Evolutionary conservation across 2,329 filamentous ascomycete genomes (phyloP).

Genomic region (Grosmannia clavigera): DNA sequence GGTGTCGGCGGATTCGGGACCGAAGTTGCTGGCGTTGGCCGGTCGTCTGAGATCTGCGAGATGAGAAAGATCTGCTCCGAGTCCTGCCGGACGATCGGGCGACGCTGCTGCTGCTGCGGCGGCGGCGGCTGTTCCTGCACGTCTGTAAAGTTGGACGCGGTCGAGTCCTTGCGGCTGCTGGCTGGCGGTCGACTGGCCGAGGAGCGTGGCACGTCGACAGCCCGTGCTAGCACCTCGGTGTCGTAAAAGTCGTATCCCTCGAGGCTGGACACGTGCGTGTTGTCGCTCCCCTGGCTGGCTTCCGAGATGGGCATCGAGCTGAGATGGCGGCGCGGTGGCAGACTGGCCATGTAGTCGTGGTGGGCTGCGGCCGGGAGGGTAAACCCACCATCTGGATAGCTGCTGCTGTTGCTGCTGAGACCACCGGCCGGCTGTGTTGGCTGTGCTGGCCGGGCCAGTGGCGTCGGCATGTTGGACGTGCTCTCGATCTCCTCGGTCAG

Average conservation of each 20-base stretch:
- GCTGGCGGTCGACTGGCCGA: constrained; percentile 19
- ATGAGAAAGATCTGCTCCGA: constrained; percentile 49
- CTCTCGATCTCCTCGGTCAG: constrained; percentile 46
- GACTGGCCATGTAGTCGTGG: constrained; percentile 18
- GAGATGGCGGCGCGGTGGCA: constrained; percentile 27
- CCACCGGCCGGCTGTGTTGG: background rate
- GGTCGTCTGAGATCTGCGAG: constrained; percentile 24
- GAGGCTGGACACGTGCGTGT: constrained; percentile 35
- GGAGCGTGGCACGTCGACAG: constrained; percentile 36
- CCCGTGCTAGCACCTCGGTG: constrained; percentile 37
- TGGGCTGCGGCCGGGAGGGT: constrained; percentile 35
- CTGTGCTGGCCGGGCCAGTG: constrained; percentile 21
- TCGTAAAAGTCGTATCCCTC: constrained; percentile 58
- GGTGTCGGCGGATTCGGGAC: background rate
- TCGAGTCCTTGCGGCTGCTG: constrained; percentile 14
- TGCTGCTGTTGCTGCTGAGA: constrained; percentile 5
- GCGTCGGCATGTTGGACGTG: constrained; percentile 50
- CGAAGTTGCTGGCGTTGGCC: background rate
- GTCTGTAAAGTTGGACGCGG: constrained; percentile 18
- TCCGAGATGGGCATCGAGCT: constrained; percentile 39
- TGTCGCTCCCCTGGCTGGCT: constrained; percentile 35
- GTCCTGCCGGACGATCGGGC: constrained; percentile 31
- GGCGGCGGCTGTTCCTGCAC: constrained; percentile 6
- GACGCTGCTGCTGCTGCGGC: constrained; percentile 20
- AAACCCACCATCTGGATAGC: constrained; percentile 25